Evolutionary conservation across 768 basidiomycete genomes (phyloP).

Genomic region (Solioccasus polychromus): DNA sequence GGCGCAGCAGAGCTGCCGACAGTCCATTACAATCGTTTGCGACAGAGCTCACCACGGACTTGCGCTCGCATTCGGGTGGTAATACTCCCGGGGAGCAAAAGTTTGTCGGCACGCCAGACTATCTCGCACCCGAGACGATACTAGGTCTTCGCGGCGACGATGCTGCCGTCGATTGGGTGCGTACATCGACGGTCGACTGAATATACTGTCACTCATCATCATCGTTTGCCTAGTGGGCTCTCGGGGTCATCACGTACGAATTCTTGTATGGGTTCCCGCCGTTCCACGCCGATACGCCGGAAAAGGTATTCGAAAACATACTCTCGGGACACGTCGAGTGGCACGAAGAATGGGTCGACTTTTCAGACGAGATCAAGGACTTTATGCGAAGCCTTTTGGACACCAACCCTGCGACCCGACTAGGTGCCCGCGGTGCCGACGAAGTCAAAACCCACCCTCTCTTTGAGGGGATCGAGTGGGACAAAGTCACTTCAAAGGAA

Average conservation of each 20-base stretch:
- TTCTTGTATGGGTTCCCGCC: slow-evolving; percentile 96
- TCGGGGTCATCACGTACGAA: slow-evolving; percentile 98
- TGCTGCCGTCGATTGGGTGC: slow-evolving; percentile 93
- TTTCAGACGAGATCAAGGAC: slow-evolving; percentile 81
- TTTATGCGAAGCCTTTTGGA: slow-evolving; percentile 88
- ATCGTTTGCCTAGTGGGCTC: slow-evolving; percentile 93
- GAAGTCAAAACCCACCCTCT: slow-evolving; percentile 94
- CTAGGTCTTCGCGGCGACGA: slow-evolving; percentile 95
- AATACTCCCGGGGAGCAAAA: slow-evolving; percentile 83
- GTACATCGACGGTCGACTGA: slow-evolving; percentile 28
- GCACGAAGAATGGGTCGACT: slow-evolving; percentile 92
- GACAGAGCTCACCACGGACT: slow-evolving; percentile 77
- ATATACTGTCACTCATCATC: slow-evolving; percentile 11
- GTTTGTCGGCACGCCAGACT: slow-evolving; percentile 97
- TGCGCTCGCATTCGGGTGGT: slow-evolving; percentile 63
- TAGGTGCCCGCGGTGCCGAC: slow-evolving; percentile 84
- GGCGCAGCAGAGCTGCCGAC: slow-evolving; percentile 54
- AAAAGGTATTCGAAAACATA: slow-evolving; percentile 98
- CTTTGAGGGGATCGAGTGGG: slow-evolving; percentile 91
- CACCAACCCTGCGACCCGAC: slow-evolving; percentile 70
- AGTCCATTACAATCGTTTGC: slow-evolving; percentile 88
- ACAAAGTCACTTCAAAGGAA: slow-evolving; percentile 81
- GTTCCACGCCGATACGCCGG: slow-evolving; percentile 96
- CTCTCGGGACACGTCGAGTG: slow-evolving; percentile 91
- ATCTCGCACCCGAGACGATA: slow-evolving; percentile 93